These are phyloP conservation scores for Pilaira anomala DNA, from an alignment of 192 early-diverging fungal species.

Conservation along the genomic window DNA sequence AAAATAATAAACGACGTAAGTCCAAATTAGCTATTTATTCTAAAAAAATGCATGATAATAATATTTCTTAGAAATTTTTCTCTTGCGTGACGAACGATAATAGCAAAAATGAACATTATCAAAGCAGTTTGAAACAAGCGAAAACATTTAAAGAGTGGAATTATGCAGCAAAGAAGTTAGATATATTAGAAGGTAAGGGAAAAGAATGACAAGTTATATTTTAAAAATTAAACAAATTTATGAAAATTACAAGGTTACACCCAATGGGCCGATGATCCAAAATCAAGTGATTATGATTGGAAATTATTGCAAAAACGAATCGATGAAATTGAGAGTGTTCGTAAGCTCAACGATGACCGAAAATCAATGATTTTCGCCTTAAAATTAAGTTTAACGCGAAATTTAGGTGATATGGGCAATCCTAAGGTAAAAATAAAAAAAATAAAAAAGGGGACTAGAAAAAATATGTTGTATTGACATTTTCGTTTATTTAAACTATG, in stretches of 20 bases:
- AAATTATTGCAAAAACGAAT: conserved; percentile 61
- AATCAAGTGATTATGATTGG: conserved; percentile 71
- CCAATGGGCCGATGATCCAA: conserved; percentile 62
- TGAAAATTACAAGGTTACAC: conserved; percentile 38
- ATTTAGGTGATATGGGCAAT: conserved; percentile 75
- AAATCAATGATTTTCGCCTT: conserved; percentile 61
- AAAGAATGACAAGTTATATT: too few relatives aligned
- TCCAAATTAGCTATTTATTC: too few relatives aligned
- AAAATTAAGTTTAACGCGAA: conserved; percentile 61
- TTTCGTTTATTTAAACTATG: background rate
- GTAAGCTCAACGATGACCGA: conserved; percentile 47
- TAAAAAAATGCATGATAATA: too few relatives aligned
- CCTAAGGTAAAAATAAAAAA: conserved; percentile 48
- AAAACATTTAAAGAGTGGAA: conserved; percentile 70
- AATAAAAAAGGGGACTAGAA: background rate
- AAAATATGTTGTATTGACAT: too few relatives aligned
- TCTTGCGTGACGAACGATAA: too few relatives aligned
- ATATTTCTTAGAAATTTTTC: too few relatives aligned
- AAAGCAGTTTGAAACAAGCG: conserved; percentile 46
- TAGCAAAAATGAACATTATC: conserved; percentile 38
- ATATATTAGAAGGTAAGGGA: conserved; percentile 50
- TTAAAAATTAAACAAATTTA: too few relatives aligned
- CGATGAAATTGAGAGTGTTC: conserved; percentile 43
- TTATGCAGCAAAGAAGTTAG: conserved; percentile 56
- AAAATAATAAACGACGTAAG: too few relatives aligned